Evolutionary conservation across 495 filamentous ascomycete species (phyloP).

Genomic region (Aspergillus diversus): DNA sequence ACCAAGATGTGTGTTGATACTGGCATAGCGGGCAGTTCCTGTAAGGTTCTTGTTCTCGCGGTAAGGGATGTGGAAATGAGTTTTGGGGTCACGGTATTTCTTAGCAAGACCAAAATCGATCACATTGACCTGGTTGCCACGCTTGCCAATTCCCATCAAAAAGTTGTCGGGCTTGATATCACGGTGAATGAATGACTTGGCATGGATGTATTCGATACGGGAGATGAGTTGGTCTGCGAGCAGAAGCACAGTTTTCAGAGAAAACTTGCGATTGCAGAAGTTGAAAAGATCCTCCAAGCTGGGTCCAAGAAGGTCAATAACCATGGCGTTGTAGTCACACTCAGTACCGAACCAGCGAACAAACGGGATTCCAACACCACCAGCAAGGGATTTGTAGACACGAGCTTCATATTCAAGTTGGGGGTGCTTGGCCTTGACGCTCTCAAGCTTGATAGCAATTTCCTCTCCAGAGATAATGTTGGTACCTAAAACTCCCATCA

Average conservation of each 20-base stretch:
- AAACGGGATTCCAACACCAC: conserved; percentile 98
- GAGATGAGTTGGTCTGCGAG: conserved; percentile 99
- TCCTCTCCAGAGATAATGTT: conserved; percentile 99
- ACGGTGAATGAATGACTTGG: conserved; percentile 99
- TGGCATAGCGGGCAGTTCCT: conserved; percentile 97
- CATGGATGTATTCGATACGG: conserved; percentile 99
- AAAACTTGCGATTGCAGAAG: conserved; percentile 99
- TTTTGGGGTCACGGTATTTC: conserved; percentile 99
- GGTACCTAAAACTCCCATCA: conserved; percentile 61
- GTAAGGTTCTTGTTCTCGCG: conserved; percentile 99
- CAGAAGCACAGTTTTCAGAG: conserved; percentile 97
- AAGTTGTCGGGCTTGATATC: conserved; percentile 99
- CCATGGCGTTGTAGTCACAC: conserved; percentile 99
- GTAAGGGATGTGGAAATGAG: conserved; percentile 99
- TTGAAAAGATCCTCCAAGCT: conserved; percentile 99
- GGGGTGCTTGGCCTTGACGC: conserved; percentile 99
- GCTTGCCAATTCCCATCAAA: conserved; percentile 99
- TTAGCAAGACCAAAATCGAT: conserved; percentile 99
- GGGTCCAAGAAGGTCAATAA: conserved; percentile 95
- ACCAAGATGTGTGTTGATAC: conserved; percentile 98
- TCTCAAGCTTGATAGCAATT: conserved; percentile 99
- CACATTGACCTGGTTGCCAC: conserved; percentile 99
- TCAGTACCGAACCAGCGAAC: conserved; percentile 99
- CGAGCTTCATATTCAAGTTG: conserved; percentile 99
- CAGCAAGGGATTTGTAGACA: conserved; percentile 98